Conservation (phyloP, 2,329 filamentous ascomycete genomes). For the Diplodia scrobiculata region DNA sequence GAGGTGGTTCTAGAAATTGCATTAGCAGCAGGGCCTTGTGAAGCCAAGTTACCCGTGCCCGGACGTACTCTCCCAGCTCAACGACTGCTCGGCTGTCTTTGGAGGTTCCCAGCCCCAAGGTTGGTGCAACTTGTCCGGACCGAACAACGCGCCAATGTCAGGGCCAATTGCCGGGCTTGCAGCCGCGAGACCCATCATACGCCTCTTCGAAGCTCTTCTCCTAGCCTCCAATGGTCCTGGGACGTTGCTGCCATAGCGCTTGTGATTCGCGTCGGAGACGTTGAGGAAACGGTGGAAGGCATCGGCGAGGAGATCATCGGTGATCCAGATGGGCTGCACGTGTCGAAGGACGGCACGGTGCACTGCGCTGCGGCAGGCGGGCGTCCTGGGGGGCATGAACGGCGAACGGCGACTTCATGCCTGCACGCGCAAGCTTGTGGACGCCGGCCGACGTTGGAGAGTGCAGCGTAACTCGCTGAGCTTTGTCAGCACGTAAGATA, state of each 20-base stretch:
- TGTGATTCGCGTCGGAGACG: conserved; percentile 44
- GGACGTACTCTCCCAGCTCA: conserved; percentile 10
- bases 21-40: neutral
- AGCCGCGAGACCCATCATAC: conserved; percentile 55
- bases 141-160: conserved; percentile 24
- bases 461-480: neutral
- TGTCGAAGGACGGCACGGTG: conserved; percentile 47
- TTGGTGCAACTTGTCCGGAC: conserved; percentile 3
- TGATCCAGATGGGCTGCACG: conserved; percentile 59
- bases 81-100: neutral
- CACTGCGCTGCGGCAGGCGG: conserved; percentile 56
- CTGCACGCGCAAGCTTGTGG: neutral
- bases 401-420: conserved; percentile 3
- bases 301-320: conserved; percentile 57
- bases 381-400: conserved; percentile 53
- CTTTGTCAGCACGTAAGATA: conserved; percentile 17
- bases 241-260: conserved; percentile 61
- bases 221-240: conserved; percentile 65
- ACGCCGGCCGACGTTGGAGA: neutral
- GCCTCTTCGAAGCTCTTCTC: conserved; percentile 57
- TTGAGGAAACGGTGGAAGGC: conserved; percentile 55
- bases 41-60: too few species aligned
- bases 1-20: neutral
- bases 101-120: conserved; percentile 24
- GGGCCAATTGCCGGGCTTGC: conserved; percentile 7